Conservation (phyloP, 2,329 filamentous ascomycete genomes). For the Trichoderma citrinoviride region DNA sequence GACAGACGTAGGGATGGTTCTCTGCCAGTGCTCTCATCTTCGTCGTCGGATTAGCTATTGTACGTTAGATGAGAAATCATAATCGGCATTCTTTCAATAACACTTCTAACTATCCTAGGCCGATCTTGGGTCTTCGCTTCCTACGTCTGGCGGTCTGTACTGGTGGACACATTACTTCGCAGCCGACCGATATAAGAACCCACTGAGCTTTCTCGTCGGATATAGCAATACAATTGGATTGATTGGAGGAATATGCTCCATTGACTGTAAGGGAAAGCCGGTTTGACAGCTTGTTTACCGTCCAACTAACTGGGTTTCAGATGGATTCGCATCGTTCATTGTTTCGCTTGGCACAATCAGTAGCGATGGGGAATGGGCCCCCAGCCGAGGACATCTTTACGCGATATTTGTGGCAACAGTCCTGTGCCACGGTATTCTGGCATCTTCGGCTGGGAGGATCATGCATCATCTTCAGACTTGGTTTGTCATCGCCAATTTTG, state of each 20-base stretch:
- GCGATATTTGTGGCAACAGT: slow-evolving; percentile 6
- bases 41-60: not conserved
- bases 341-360: not conserved
- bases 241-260: slow-evolving; percentile 9
- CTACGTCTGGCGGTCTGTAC: slow-evolving; percentile 4
- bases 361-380: not conserved
- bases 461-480: slow-evolving; percentile 10
- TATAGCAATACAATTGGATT: slow-evolving; percentile 7
- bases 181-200: not conserved
- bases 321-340: slow-evolving; percentile 10
- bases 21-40: slow-evolving; percentile 8
- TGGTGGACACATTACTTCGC: slow-evolving; percentile 14
- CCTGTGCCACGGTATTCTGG: not conserved
- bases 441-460: not conserved
- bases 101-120: not conserved
- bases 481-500: slow-evolving; percentile 7
- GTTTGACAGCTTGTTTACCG: too few relatives aligned
- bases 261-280: not conserved
- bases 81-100: too few relatives aligned
- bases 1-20: not conserved
- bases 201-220: slow-evolving; percentile 1
- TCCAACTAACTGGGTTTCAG: not conserved
- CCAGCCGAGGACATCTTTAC: not conserved
- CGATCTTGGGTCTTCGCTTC: slow-evolving; percentile 9
- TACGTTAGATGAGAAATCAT: not conserved